Evolutionary conservation across 2,329 filamentous ascomycete species (phyloP).

Genomic region (Colletotrichum trifolii): DNA sequence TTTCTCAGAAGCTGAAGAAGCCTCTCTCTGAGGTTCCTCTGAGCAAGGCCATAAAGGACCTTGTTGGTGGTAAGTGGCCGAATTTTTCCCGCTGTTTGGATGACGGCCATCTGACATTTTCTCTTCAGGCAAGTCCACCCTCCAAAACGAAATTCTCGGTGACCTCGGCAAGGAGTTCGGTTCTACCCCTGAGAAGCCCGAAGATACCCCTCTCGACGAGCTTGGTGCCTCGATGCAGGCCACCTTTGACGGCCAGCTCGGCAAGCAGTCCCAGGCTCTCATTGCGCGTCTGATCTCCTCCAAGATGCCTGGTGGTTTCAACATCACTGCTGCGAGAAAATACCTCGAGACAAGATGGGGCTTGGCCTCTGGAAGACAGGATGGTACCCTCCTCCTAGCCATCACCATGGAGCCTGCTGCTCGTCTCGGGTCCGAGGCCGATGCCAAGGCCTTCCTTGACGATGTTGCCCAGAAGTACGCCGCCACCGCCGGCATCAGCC

Average conservation of each 20-base stretch:
- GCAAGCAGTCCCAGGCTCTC: slow-evolving; percentile 94
- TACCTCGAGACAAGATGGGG: slow-evolving; percentile 96
- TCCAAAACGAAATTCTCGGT: slow-evolving; percentile 98
- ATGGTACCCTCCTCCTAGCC: slow-evolving; percentile 87
- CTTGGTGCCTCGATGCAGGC: slow-evolving; percentile 95
- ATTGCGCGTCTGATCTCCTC: slow-evolving; percentile 96
- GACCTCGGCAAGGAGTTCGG: slow-evolving; percentile 99
- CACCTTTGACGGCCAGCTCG: slow-evolving; percentile 98
- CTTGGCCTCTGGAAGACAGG: slow-evolving; percentile 85
- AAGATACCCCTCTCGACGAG: slow-evolving; percentile 96
- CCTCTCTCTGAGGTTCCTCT: slow-evolving; percentile 86
- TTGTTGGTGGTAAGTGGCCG: slow-evolving; percentile 84
- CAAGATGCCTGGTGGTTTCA: slow-evolving; percentile 99
- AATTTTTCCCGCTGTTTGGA: not conserved
- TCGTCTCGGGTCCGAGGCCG: slow-evolving; percentile 87
- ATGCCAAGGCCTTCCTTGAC: slow-evolving; percentile 94
- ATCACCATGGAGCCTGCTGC: slow-evolving; percentile 92
- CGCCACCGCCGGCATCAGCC: slow-evolving; percentile 80
- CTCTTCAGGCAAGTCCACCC: slow-evolving; percentile 87
- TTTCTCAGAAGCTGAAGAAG: slow-evolving; percentile 99
- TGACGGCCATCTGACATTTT: slow-evolving; percentile 7
- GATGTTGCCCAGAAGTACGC: slow-evolving; percentile 92
- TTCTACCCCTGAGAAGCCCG: slow-evolving; percentile 96
- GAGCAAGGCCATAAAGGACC: slow-evolving; percentile 97
- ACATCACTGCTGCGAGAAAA: slow-evolving; percentile 95